Evolutionary conservation across 2,329 filamentous ascomycete genomes (phyloP).

Genomic region (Cyphellophora europaea): DNA sequence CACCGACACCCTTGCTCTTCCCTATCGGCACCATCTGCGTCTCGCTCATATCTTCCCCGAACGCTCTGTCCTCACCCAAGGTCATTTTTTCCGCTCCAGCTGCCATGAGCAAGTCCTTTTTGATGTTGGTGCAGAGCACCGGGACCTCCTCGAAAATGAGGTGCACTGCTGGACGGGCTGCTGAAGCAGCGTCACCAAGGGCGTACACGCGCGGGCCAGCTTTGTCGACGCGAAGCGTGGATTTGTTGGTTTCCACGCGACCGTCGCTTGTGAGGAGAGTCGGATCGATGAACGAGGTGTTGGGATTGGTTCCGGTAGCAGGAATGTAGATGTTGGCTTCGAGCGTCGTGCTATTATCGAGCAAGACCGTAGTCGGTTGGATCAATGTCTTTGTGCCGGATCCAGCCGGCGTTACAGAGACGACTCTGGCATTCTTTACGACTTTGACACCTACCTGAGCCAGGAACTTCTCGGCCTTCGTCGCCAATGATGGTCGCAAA

Average conservation of each 20-base stretch:
- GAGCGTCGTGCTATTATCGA: constrained; percentile 31
- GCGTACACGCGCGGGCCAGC: constrained; percentile 35
- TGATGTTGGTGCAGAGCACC: constrained; percentile 38
- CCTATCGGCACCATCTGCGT: constrained; percentile 42
- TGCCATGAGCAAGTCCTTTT: constrained; percentile 37
- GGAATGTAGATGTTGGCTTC: constrained; percentile 42
- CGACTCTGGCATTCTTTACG: constrained; percentile 32
- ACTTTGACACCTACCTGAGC: constrained; percentile 39
- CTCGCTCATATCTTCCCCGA: constrained; percentile 34
- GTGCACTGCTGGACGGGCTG: constrained; percentile 34
- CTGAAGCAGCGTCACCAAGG: constrained; percentile 36
- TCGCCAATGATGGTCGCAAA: constrained; percentile 29
- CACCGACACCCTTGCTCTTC: constrained; percentile 35
- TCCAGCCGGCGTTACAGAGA: constrained; percentile 20
- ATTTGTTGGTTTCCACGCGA: constrained; percentile 28
- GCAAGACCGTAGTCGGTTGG: constrained; percentile 24
- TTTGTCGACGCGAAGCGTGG: constrained; percentile 29
- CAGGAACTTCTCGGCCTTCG: constrained; percentile 32
- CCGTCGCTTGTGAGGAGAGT: constrained; percentile 26
- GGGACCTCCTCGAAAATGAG: constrained; percentile 32
- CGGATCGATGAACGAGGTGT: constrained; percentile 30
- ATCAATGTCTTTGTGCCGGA: constrained; percentile 23
- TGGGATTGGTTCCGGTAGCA: constrained; percentile 32
- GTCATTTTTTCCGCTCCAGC: constrained; percentile 18
- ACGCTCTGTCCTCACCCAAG: constrained; percentile 24